Base-by-base conservation (phyloP, 306 rosid genomes). In the Quercus glauca region DNA sequence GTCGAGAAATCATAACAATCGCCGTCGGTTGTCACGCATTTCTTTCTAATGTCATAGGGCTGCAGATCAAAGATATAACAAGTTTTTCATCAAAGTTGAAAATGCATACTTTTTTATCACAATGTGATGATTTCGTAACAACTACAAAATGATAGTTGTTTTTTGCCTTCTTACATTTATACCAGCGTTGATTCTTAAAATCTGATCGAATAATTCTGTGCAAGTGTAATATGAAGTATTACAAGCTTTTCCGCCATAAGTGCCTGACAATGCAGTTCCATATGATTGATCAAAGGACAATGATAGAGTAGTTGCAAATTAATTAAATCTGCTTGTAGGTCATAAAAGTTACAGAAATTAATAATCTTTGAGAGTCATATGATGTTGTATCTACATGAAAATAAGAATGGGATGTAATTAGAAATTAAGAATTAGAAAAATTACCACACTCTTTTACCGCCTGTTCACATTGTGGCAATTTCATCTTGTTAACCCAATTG, bases 31-130 rank as follows among this genome's bases (percentile, higher is more conserved):
- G 45, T 0, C 3, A 6, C 83, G 61, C 96, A 95, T 79, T 91
- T 52, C 87, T 90, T 95, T 84, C 98, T 95, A 9, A 93, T 83
- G 84, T 95, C 99, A 72, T 91, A 95, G 85, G 89, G 85, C 99
- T 95, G 88, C 89, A 89, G 12, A 76, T 76, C 29, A 57, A 78
- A 80, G 12, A 83, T 18, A 12, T 67, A 68, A 26, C n/a, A 77
- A n/a, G 69, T 11, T 55, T n/a, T 53, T 64, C 26, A 77, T 53
- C 82, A 58, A 77, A 82, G 65, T 73, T 37, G n/a, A 63, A 76
- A 57, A 37, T 28, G 5, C 56, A 26, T 35, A 10, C 8, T 17
- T 69, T 76, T 75, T 69, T 51, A 29, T 15, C 71, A 49, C 52
- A 53, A 43, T 60, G 21, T 43, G 0, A 3, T 45, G 63, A 25